Evolutionary conservation across 2,329 filamentous ascomycete species (phyloP).

Genomic region (Fusarium anguioides): DNA sequence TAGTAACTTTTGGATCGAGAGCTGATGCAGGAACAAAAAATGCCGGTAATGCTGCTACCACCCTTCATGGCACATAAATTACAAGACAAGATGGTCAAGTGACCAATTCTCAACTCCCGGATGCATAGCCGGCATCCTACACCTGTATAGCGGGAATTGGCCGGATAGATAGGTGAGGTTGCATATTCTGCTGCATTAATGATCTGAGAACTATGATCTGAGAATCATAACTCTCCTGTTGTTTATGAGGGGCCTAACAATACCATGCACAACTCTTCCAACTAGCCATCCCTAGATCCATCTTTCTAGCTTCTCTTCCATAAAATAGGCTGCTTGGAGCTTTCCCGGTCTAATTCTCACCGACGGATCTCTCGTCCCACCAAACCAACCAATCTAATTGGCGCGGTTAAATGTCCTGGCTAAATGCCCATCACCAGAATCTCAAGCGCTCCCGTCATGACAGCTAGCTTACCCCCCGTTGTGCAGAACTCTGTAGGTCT

Average conservation of each 20-base stretch:
- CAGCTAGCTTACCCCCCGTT: constrained; percentile 9
- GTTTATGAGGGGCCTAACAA: neutral
- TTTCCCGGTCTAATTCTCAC: constrained; percentile 25
- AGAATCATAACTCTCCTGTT: neutral
- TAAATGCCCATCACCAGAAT: constrained; percentile 7
- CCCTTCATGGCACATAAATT: no score
- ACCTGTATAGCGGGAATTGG: neutral
- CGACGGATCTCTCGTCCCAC: constrained; percentile 33
- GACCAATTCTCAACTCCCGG: neutral
- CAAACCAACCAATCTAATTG: constrained; percentile 2
- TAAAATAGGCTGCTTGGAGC: neutral
- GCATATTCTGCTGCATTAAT: neutral
- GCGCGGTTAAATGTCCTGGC: constrained; percentile 34
- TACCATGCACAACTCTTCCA: neutral
- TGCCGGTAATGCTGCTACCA: neutral
- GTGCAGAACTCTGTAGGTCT: constrained; percentile 14
- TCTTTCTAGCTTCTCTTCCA: constrained; percentile 6
- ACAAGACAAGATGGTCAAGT: neutral
- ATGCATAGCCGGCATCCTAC: neutral
- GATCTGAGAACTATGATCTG: neutral
- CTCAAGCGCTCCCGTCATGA: constrained; percentile 40
- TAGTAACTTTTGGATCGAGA: neutral
- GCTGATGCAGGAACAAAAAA: constrained; percentile 15
- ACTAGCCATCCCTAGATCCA: neutral
- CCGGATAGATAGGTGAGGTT: neutral